Base-by-base conservation (phyloP, 2,329 filamentous ascomycete genomes). In the Ceratocystis destructans region DNA sequence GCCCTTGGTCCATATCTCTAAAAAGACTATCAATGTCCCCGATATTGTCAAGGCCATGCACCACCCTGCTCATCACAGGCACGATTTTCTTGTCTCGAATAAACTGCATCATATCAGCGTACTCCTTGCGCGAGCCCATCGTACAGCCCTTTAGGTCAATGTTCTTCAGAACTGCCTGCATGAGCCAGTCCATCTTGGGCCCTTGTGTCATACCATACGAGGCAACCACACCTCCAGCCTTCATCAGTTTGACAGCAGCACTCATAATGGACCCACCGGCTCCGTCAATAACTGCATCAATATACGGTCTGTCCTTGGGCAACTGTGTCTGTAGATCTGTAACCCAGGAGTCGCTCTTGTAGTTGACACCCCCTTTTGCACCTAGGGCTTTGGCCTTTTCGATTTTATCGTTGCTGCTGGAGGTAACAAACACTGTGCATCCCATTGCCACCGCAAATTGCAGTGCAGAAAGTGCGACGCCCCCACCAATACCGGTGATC, bases 121-220 rank as follows among this genome's bases (percentile, higher is more conserved):
- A 97, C 76, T 97, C 94, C 72, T 84, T 86, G 57, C 89, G 82
- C 33, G 90, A 96, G 0, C 93, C 93, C 92, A 97, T 96, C 0
- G 92, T 96, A 15, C 84, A 86, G 20, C 94, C 93, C 62, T 83
- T 83, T 33, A 97, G 80, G 71, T 97, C 93, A 64, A 96, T 83
- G 72, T 97, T 96, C 75, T 87, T 89, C 68, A 97, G 76, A 15
- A 94, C 88, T 0, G 91, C 91, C 68, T 80, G 76, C 89, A 96
- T 96, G 12, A 83, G 72, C 82, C 89, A 96, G 64, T 89, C 85
- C 87, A 96, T 93, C 77, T 87, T 90, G 1, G 93, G 92, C 0
- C 80, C 79, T 1, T 89, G 78, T 0, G 93, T 97, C 93, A 97
- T 96, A 68, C 94, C 93, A 74, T 97, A 97, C 70, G 87, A 80